Base-by-base conservation (phyloP, 1,139 yeast genomes). In the Geotrichum histeridarum region DNA sequence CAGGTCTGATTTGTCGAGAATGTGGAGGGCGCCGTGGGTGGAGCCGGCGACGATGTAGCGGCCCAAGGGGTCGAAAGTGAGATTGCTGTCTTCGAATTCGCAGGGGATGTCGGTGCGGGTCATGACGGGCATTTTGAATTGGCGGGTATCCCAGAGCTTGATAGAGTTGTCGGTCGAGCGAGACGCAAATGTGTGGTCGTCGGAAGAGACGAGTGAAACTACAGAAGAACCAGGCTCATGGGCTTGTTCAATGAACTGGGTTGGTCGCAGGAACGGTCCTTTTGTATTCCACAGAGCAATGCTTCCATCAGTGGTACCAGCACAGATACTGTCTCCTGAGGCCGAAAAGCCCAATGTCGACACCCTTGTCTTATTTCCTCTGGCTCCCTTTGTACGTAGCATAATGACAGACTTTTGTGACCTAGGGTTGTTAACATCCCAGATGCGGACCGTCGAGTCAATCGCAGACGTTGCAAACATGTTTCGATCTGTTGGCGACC, bases 1-100 rank as follows among this genome's bases (percentile, higher is more conserved):
- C 33, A 75, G 59, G 54, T 73, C 76, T 0, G 73, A 65, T 39
- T 62, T 63, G 55, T 73, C 75, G 32, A 74, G 55, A 11, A 75
- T 59, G 14, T 70, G 70, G 1, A 74, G 55, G 14, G 48, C 38
- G 11, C 63, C 63, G 12, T 55, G 52, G 7, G 52, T 35, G 12
- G 65, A 55, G 30, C 68, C 71, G 2, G 67, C 61, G 6, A 64
- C 56, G 7, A 72, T 48, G 48, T 61, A 60, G 42, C 61, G 54
- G 7, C 66, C 66, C 36, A 65, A 61, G 1, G 72, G 67, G 12
- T 70, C 63, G 55, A 64, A 60, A 35, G 61, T 36, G 5, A 64
- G 54, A 53, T 65, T 54, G 33, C 50, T 64, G 52, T 64, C 63
- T 49, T 63, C 63, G 48, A 54, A 49, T 27, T 62, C 36, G 41